These are phyloP conservation scores for Clonostachys sp. DNA, from an alignment of 2,329 filamentous ascomycete genomes.

Conservation along the genomic window DNA sequence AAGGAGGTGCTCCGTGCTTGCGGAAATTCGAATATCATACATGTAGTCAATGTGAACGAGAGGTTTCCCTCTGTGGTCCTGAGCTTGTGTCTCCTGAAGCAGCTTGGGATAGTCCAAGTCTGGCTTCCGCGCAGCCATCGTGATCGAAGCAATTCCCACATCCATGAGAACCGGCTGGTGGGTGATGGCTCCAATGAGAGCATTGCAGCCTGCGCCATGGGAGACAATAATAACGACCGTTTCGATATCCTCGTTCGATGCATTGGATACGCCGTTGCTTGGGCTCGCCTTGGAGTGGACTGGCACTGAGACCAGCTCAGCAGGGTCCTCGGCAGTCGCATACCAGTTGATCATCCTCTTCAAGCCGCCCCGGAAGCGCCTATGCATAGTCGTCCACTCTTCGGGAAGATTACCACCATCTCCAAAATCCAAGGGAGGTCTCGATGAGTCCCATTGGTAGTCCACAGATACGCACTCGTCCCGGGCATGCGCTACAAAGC, in stretches of 20 bases:
- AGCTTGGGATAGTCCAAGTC: constrained; percentile 29
- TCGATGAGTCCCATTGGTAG: constrained; percentile 93
- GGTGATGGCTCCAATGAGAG: constrained; percentile 85
- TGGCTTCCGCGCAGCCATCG: constrained; percentile 70
- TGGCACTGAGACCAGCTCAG: constrained; percentile 41
- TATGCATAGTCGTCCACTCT: constrained; percentile 96
- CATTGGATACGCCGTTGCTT: constrained; percentile 22
- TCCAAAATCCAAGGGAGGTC: constrained; percentile 73
- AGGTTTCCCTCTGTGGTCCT: constrained; percentile 2
- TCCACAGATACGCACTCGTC: constrained; percentile 85
- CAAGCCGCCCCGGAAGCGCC: constrained; percentile 76
- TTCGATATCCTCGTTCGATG: constrained; percentile 62
- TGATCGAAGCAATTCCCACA: constrained; percentile 84
- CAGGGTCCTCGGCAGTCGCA: constrained; percentile 44
- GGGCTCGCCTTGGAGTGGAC: constrained; percentile 9
- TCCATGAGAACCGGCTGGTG: constrained; percentile 89
- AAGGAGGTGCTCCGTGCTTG: constrained; percentile 69
- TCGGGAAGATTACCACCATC: constrained; percentile 85
- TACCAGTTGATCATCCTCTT: constrained; percentile 85
- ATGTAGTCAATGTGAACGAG: constrained; percentile 49
- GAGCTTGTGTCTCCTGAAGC: constrained; percentile 1
- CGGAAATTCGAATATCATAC: constrained; percentile 72
- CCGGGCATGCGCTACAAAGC: constrained; percentile 85
- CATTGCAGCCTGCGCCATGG: constrained; percentile 94
- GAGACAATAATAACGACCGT: constrained; percentile 84